Evolutionary conservation across 208 protist species (phyloP).

Genomic region (Wallacemonas rigidus): DNA sequence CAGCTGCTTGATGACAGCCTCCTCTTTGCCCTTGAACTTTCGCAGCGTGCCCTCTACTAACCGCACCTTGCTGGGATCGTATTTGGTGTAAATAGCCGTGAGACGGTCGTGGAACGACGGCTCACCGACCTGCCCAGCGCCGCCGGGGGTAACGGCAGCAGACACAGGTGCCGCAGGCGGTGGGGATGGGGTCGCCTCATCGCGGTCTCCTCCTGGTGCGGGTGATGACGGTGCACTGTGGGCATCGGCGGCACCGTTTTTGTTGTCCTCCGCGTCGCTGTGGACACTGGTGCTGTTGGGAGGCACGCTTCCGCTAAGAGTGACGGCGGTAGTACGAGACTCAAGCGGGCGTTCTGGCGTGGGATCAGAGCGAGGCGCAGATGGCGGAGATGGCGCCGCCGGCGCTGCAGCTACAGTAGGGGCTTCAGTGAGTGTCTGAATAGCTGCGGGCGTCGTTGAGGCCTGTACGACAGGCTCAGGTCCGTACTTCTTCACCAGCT

Average conservation of each 20-base stretch:
- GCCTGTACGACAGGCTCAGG: constrained; percentile 41
- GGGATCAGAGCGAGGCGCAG: background rate
- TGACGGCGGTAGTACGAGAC: too few relatives aligned
- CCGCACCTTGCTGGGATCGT: constrained; percentile 55
- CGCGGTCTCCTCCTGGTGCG: background rate
- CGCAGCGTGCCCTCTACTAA: constrained; percentile 58
- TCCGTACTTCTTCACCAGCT: constrained; percentile 77
- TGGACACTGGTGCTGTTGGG: too few relatives aligned
- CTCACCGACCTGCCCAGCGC: background rate
- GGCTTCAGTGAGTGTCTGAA: too few relatives aligned
- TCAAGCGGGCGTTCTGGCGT: too few relatives aligned
- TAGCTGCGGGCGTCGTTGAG: background rate
- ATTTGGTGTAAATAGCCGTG: constrained; percentile 56
- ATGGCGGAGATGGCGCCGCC: background rate
- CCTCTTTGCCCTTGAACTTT: constrained; percentile 64
- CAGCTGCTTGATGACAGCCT: constrained; percentile 54
- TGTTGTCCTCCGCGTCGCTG: too few relatives aligned
- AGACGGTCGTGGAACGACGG: constrained; percentile 50
- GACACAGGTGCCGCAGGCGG: background rate
- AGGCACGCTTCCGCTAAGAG: too few relatives aligned
- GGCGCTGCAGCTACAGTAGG: background rate
- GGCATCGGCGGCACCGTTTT: background rate
- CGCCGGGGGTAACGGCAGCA: too few relatives aligned
- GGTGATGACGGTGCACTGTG: constrained; percentile 1
- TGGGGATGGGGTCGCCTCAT: background rate